phyloP scores from a whole-genome alignment of 129 eudicot species.

The Tagetes patula region DNA sequence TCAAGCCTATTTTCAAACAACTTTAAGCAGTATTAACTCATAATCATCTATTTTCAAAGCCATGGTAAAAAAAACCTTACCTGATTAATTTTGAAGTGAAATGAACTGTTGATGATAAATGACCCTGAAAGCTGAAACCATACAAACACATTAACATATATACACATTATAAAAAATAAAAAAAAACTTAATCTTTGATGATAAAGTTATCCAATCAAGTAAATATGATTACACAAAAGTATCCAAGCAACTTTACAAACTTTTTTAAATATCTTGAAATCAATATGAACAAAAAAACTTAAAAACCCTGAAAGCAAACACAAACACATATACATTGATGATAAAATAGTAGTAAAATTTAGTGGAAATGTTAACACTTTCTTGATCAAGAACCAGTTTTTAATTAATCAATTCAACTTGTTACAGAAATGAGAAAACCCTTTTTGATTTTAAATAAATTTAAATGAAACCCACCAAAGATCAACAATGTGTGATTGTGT shows the following conservation, averaged over 20 bases:
- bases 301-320: conserved; percentile 30
- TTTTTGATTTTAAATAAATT: neutral
- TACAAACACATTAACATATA: conserved; percentile 24
- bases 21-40: neutral
- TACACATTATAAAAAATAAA: neutral
- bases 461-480: conserved; percentile 17
- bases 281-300: conserved; percentile 15
- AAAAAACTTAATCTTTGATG: neutral
- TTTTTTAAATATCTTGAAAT: neutral
- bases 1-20: neutral
- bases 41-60: conserved; percentile 1
- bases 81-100: conserved; percentile 27
- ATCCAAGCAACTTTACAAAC: conserved; percentile 15
- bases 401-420: neutral
- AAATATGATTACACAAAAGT: conserved; percentile 12
- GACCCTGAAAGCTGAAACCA: conserved; percentile 30
- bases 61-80: conserved; percentile 15
- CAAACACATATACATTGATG: neutral
- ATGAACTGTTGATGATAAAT: conserved; percentile 11
- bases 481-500: neutral
- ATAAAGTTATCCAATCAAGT: conserved; percentile 1
- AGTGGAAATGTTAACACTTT: conserved; percentile 19
- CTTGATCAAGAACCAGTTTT: conserved; percentile 19
- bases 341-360: neutral
- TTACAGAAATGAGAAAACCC: neutral